Evolutionary conservation across 2,329 filamentous ascomycete genomes (phyloP).

Genomic region (Ascocoryne sarcoides): DNA sequence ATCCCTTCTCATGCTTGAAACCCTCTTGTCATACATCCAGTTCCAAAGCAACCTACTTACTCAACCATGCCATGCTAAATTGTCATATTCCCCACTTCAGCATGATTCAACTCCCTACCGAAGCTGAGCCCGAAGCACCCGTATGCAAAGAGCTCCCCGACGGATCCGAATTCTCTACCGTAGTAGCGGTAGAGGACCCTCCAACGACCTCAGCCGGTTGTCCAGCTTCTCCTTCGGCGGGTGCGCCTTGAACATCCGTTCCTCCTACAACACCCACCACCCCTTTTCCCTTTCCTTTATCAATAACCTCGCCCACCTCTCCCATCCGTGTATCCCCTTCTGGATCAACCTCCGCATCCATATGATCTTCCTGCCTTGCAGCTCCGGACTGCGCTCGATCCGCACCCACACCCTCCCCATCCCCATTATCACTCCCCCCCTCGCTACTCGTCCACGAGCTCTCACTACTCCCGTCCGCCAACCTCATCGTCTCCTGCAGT

Average conservation of each 20-base stretch:
- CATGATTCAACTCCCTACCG: background rate
- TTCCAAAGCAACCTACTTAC: too few relatives aligned
- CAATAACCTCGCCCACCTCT: background rate
- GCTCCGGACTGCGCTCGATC: background rate
- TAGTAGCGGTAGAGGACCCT: slow-evolving; percentile 14
- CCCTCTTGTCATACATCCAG: too few relatives aligned
- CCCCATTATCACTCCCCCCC: slow-evolving; percentile 2
- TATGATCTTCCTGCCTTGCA: slow-evolving; percentile 8
- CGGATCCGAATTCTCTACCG: slow-evolving; percentile 16
- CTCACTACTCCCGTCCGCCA: slow-evolving; percentile 37
- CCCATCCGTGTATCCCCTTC: slow-evolving; percentile 11
- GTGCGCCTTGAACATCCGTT: background rate
- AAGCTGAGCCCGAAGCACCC: slow-evolving; percentile 13
- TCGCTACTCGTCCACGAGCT: slow-evolving; percentile 10
- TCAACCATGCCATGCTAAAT: too few relatives aligned
- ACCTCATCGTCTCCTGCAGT: slow-evolving; percentile 53
- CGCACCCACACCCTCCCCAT: background rate
- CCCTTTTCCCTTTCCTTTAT: slow-evolving; percentile 12
- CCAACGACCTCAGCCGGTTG: slow-evolving; percentile 10
- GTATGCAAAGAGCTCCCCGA: slow-evolving; percentile 21
- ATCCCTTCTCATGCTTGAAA: too few relatives aligned
- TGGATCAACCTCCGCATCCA: slow-evolving; percentile 11
- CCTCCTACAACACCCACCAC: slow-evolving; percentile 7
- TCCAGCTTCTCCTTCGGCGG: background rate
- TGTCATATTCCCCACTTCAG: too few relatives aligned